phyloP scores from a whole-genome alignment of 106 monocot species.

The Hemerocallis citrina region DNA sequence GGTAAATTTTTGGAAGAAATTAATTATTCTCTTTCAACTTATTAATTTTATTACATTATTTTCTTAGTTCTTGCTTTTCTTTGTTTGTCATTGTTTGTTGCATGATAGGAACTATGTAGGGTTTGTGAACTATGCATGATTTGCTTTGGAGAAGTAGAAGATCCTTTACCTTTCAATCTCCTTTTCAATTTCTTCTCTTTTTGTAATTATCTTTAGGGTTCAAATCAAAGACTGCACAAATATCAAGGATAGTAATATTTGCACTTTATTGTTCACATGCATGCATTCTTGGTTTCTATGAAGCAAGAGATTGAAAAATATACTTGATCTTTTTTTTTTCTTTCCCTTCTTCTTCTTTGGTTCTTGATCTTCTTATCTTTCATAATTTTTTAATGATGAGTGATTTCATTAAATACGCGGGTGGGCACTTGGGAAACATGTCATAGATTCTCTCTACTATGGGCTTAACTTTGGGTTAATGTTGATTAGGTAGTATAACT shows the following conservation, averaged over 20 bases:
- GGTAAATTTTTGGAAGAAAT: slow-evolving; percentile 13
- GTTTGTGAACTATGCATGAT: slow-evolving; percentile 1
- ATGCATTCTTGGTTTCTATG: slow-evolving; percentile 8
- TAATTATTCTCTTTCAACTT: too few species aligned
- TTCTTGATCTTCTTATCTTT: background rate
- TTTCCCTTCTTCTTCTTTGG: background rate
- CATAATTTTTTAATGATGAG: background rate
- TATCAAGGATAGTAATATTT: slow-evolving; percentile 6
- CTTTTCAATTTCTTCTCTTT: background rate
- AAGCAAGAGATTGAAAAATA: background rate
- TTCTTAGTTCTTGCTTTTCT: background rate
- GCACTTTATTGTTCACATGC: slow-evolving; percentile 3
- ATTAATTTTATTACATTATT: background rate
- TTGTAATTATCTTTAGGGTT: background rate
- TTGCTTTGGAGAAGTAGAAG: slow-evolving; percentile 1
- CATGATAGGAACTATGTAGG: background rate
- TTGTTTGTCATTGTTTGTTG: background rate
- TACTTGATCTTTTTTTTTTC: background rate
- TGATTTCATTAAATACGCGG: too few species aligned
- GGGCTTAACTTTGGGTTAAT: too few species aligned
- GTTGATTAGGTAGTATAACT: background rate
- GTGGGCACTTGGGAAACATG: too few species aligned
- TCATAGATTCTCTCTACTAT: too few species aligned
- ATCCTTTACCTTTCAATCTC: background rate
- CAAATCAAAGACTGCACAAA: slow-evolving; percentile 1